These are phyloP conservation scores for Hericium alpestre DNA, from an alignment of 768 basidiomycete species.

Conservation along the genomic window DNA sequence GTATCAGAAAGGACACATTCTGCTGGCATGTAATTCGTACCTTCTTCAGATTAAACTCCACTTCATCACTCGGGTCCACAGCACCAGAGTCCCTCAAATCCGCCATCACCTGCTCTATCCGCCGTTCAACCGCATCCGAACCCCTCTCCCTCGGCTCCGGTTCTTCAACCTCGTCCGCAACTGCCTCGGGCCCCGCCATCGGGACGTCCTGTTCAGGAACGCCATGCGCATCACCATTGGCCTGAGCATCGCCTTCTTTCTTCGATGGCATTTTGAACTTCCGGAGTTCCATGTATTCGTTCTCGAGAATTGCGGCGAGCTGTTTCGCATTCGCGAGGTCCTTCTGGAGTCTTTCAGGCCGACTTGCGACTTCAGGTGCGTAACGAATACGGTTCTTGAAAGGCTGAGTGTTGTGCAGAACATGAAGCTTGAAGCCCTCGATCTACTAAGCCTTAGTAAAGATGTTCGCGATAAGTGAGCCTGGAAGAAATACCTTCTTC, in stretches of 20 bases:
- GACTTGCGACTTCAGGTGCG: conserved; percentile 74
- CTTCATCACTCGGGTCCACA: conserved; percentile 52
- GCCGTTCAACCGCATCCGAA: conserved; percentile 72
- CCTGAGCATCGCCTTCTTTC: conserved; percentile 1
- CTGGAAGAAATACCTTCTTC: conserved; percentile 52
- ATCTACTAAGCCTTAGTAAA: conserved; percentile 40
- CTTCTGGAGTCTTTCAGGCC: conserved; percentile 68
- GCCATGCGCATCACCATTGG: conserved; percentile 9
- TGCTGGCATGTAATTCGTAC: conserved; percentile 28
- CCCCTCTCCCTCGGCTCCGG: conserved; percentile 53
- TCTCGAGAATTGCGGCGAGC: conserved; percentile 68
- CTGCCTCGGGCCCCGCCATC: conserved; percentile 13
- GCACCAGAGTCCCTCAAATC: conserved; percentile 58
- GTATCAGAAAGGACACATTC: conserved; percentile 7
- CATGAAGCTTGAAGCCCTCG: conserved; percentile 89
- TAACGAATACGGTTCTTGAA: conserved; percentile 70
- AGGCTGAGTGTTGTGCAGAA: conserved; percentile 69
- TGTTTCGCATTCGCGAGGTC: conserved; percentile 70
- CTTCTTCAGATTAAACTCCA: conserved; percentile 59
- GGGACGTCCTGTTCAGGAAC: conserved; percentile 13
- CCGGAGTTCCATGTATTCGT: conserved; percentile 48
- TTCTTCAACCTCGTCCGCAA: conserved; percentile 30
- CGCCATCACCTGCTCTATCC: conserved; percentile 66
- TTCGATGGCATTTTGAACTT: conserved; percentile 22
- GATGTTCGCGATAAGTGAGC: too few relatives aligned